phyloP scores from a whole-genome alignment of 768 basidiomycete species.

The Tulasnella sp. region DNA sequence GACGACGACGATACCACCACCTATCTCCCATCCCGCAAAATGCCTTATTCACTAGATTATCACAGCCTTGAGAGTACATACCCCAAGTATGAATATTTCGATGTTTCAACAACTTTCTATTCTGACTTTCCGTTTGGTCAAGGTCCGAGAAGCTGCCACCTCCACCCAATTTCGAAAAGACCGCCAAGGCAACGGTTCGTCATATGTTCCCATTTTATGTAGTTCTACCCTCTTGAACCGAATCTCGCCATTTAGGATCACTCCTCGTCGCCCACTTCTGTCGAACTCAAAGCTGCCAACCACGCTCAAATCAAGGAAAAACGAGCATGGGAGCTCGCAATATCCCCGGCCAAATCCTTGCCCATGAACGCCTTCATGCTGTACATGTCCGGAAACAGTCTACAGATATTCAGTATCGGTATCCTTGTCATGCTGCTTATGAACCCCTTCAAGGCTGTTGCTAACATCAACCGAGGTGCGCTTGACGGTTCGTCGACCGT shows the following conservation, averaged over 20 bases:
- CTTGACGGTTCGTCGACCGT: conserved; percentile 7
- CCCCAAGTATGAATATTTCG: not conserved
- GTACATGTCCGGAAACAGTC: conserved; percentile 95
- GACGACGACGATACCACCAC: not conserved
- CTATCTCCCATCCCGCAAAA: not conserved
- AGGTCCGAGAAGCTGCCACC: conserved; percentile 12
- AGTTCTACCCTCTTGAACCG: not conserved
- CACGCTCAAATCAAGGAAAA: conserved; percentile 54
- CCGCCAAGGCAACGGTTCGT: not conserved
- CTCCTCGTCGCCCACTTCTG: not conserved
- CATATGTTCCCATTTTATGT: not conserved
- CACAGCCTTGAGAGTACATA: not conserved
- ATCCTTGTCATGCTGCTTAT: conserved; percentile 91
- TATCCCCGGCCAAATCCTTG: conserved; percentile 79
- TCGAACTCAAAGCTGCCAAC: not conserved
- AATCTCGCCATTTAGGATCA: not conserved
- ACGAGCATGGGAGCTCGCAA: conserved; percentile 82
- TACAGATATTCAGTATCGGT: conserved; percentile 96
- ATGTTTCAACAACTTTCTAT: not conserved
- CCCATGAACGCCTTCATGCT: conserved; percentile 99
- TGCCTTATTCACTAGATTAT: conserved; percentile 1
- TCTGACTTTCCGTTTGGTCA: not conserved
- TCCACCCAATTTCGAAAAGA: conserved; percentile 11
- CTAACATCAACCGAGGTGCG: conserved; percentile 73
- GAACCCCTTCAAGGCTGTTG: conserved; percentile 78